These are phyloP conservation scores for Lunasporangiospora selenospora DNA, from an alignment of 192 early-diverging fungal species.

Conservation along the genomic window DNA sequence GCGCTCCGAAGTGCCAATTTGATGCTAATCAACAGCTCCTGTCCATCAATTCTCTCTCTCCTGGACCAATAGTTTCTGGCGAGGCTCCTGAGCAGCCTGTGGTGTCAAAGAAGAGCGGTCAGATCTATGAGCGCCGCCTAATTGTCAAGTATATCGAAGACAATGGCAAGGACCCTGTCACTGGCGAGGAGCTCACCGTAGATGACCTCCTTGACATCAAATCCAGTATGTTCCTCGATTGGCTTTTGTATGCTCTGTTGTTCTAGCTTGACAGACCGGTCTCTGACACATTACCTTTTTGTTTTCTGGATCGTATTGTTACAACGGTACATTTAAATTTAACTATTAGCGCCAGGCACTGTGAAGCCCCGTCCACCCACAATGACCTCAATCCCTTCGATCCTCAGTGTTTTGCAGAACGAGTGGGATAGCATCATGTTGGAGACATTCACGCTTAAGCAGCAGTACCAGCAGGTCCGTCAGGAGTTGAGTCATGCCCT, in stretches of 20 bases:
- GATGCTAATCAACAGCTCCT: background rate
- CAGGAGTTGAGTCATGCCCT: slow-evolving; percentile 94
- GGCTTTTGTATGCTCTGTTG: background rate
- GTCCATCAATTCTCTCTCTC: background rate
- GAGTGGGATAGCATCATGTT: slow-evolving; percentile 98
- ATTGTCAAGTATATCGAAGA: slow-evolving; percentile 89
- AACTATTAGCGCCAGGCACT: slow-evolving; percentile 56
- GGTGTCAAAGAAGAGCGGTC: slow-evolving; percentile 82
- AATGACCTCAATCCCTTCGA: slow-evolving; percentile 89
- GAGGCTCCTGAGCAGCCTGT: slow-evolving; percentile 90
- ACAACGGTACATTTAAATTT: slow-evolving; percentile 1
- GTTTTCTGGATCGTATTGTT: too few species aligned
- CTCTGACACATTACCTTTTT: too few species aligned
- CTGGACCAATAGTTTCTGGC: slow-evolving; percentile 79
- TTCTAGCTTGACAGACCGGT: too few species aligned
- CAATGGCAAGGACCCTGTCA: slow-evolving; percentile 82
- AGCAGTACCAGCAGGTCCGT: slow-evolving; percentile 88
- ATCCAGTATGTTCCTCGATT: slow-evolving; percentile 49
- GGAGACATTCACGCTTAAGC: slow-evolving; percentile 91
- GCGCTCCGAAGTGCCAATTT: background rate
- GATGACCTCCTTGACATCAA: slow-evolving; percentile 81
- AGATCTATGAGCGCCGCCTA: slow-evolving; percentile 88
- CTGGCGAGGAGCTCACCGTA: slow-evolving; percentile 70
- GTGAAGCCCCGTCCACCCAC: slow-evolving; percentile 90
- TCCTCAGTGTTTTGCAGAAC: slow-evolving; percentile 89